Base-by-base conservation (phyloP, 139 green algal genomes). In the Tetratostichococcus sp. region DNA sequence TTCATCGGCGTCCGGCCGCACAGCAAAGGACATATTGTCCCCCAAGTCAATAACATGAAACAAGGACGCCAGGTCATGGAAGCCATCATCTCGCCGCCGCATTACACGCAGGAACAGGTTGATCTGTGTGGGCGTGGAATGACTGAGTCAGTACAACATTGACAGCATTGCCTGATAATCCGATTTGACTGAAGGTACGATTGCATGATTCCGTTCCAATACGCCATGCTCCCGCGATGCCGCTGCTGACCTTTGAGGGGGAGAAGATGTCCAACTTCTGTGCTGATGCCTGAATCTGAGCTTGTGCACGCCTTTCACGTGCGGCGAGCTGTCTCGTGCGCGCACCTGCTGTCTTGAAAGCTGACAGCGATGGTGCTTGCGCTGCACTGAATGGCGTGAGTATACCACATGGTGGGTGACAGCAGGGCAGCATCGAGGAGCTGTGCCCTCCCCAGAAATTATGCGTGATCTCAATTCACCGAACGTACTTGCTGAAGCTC, bases 31-130 rank as follows among this genome's bases (percentile, higher is more conserved):
- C 89, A 99, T 93, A 34, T 83, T 77, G 77, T 99, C 96, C 0
- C 96, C 95, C 30, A 98, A 80, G 82, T 97, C 93, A 75, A 99
- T 98, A 0, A 95, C 92, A 73, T 98, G 95, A 76, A 98, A 99
- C 0, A 99, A 85, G 2, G 91, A 97, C 14, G 96, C 96, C 67
- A 99, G 81, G 74, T 99, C 95, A 79, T 99, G 96, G 76, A 91
- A 99, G 14, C 96, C 96, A 77, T 99, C 96, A n/a, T 93, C 87
- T 0, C 96, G 79, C 17, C 92, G 80, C 2, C 85, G 66, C 16
- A 94, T 79, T 6, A 99, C 82, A 0, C 95, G 80, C 65, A 99
- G 81, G 76, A 99, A 99, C 1, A 99, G 73, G 77, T 99, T 99
- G 76, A 99, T 91, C 89, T 97, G 85, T 34, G 28, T n/a, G n/a